phyloP scores from a whole-genome alignment of 2,329 filamentous ascomycete species.

The Alternaria ventricosa region DNA sequence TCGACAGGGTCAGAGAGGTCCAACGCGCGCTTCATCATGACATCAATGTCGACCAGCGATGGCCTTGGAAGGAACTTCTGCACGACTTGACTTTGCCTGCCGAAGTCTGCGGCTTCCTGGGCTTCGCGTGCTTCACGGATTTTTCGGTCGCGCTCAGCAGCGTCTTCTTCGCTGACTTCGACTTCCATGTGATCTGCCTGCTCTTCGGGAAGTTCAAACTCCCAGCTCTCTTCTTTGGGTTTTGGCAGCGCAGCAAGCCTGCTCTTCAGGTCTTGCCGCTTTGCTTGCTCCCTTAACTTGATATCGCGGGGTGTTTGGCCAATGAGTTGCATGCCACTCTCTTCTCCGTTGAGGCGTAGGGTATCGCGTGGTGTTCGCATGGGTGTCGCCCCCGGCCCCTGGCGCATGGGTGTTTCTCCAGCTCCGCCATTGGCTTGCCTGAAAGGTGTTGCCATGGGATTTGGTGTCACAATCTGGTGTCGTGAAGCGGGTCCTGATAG shows the following conservation, averaged over 20 bases:
- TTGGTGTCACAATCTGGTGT: conserved; percentile 86
- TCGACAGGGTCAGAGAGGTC: conserved; percentile 69
- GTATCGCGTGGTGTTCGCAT: conserved; percentile 87
- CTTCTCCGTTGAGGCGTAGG: conserved; percentile 79
- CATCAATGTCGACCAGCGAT: conserved; percentile 71
- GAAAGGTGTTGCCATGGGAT: conserved; percentile 91
- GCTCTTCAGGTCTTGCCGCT: conserved; percentile 71
- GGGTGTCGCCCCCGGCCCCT: conserved; percentile 78
- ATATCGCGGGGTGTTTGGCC: conserved; percentile 80
- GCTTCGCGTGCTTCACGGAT: conserved; percentile 69
- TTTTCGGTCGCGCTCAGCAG: conserved; percentile 77
- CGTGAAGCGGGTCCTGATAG: conserved; percentile 85
- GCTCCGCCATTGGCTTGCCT: conserved; percentile 66
- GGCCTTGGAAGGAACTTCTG: conserved; percentile 84
- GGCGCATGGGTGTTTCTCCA: conserved; percentile 68
- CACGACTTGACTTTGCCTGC: conserved; percentile 87
- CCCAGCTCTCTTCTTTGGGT: conserved; percentile 93
- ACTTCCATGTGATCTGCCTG: conserved; percentile 64
- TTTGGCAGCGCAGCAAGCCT: conserved; percentile 85
- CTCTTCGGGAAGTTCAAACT: conserved; percentile 89
- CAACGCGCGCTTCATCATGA: conserved; percentile 69
- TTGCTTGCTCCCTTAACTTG: conserved; percentile 71
- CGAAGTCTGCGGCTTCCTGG: conserved; percentile 72
- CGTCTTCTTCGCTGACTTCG: conserved; percentile 68
- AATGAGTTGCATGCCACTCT: conserved; percentile 67